Conservation (phyloP, 2,329 filamentous ascomycete genomes). For the Macrophomina pseudophaseolina region DNA sequence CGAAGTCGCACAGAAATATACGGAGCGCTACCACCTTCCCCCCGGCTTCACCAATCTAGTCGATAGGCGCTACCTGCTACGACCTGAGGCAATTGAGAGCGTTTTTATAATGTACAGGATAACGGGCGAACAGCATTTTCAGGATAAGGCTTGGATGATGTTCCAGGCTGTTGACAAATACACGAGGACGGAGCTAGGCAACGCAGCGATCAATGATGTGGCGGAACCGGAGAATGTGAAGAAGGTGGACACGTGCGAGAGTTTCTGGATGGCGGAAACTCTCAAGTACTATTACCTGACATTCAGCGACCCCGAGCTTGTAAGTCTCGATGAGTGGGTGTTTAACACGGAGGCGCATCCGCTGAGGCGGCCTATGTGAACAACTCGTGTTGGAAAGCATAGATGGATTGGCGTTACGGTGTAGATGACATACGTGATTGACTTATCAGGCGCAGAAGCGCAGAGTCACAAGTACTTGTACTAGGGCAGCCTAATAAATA, state of each 20-base stretch:
- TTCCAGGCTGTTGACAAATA: constrained; percentile 71
- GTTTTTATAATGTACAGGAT: constrained; percentile 89
- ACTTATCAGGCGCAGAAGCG: too few species aligned
- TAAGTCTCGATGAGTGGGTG: constrained; percentile 72
- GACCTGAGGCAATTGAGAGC: constrained; percentile 67
- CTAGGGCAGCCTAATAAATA: too few species aligned
- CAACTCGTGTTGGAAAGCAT: not conserved
- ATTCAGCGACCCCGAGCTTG: constrained; percentile 69
- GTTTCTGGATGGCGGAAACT: constrained; percentile 89
- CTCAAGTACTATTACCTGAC: constrained; percentile 91
- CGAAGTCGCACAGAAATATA: constrained; percentile 39
- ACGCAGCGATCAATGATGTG: constrained; percentile 68
- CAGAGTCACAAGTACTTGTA: too few species aligned
- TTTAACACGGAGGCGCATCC: constrained; percentile 64
- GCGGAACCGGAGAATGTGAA: constrained; percentile 33
- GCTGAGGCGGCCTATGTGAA: constrained; percentile 45
- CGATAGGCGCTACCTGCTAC: constrained; percentile 42
- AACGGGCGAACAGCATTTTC: constrained; percentile 73
- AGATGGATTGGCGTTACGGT: constrained; percentile 11
- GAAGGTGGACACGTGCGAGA: constrained; percentile 56
- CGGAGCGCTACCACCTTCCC: constrained; percentile 41
- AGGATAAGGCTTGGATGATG: constrained; percentile 83
- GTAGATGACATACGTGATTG: not conserved
- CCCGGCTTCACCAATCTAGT: constrained; percentile 40
- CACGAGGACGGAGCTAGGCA: constrained; percentile 68